phyloP scores from a whole-genome alignment of 495 filamentous ascomycete species.

The Aspergillus heteromorphus region DNA sequence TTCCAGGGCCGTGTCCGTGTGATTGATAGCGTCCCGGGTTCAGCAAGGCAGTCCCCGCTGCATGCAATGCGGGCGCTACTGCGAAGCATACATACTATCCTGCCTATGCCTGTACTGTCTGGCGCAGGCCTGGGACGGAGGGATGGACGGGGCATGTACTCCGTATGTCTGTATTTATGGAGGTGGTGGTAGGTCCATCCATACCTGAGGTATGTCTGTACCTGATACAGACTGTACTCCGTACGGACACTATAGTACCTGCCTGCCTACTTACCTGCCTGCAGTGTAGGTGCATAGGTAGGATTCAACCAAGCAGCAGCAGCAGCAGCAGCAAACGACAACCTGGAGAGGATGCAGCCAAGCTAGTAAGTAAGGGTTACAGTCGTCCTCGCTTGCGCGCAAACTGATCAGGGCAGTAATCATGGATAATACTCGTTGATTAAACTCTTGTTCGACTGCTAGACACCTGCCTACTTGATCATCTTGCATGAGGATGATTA shows the following conservation, averaged over 20 bases:
- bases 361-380: slow-evolving; percentile 1
- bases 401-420: not conserved
- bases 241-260: no score
- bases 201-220: not conserved
- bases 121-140: not conserved
- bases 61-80: slow-evolving; percentile 20
- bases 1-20: not conserved
- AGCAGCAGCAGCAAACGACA: not conserved
- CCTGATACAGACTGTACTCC: not conserved
- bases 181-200: not conserved
- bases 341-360: not conserved
- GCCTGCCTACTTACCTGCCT: no score
- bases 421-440: not conserved
- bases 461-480: not conserved
- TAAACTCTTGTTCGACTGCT: not conserved
- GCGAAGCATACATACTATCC: slow-evolving; percentile 11
- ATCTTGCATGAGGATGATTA: not conserved
- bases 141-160: not conserved
- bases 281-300: no score
- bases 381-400: slow-evolving; percentile 1
- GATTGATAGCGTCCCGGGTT: not conserved
- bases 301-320: not conserved
- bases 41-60: slow-evolving; percentile 9
- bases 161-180: not conserved
- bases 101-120: slow-evolving; percentile 6